A percentile compares a stretch with the other conserved stretches of the same genome.
These are phyloP conservation scores for Aspergillus fructus DNA, from an alignment of 2,329 filamentous ascomycete genomes.

Conservation along the genomic window DNA sequence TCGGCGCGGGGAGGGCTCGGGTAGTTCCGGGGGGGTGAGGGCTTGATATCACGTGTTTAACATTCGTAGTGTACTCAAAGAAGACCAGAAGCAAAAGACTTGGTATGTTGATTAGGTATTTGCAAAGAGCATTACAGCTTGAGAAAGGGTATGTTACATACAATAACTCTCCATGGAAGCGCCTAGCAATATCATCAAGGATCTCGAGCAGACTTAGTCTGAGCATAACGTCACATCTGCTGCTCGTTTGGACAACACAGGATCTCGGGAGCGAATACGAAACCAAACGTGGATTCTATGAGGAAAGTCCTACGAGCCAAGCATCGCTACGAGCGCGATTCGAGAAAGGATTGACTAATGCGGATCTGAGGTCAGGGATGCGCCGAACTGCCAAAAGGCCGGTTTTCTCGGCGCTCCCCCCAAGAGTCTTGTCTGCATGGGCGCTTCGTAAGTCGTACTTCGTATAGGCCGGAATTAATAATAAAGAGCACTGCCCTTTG, in stretches of 20 bases:
- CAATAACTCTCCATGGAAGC: too few species aligned
- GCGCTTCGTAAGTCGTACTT: too few species aligned
- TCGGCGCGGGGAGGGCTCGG: conserved; percentile 5
- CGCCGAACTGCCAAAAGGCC: background rate
- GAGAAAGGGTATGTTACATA: background rate
- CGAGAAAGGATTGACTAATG: background rate
- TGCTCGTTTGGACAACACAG: background rate
- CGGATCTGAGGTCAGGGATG: conserved; percentile 4
- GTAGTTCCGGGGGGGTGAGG: conserved; percentile 6
- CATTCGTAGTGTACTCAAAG: background rate
- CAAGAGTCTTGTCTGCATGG: background rate
- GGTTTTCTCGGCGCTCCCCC: background rate
- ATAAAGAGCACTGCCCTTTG: background rate
- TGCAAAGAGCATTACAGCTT: background rate
- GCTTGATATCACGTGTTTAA: conserved; percentile 6
- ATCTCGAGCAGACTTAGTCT: background rate
- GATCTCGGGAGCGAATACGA: conserved; percentile 11
- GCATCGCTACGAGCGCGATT: background rate
- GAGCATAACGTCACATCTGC: background rate
- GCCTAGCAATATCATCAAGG: background rate
- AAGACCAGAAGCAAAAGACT: background rate
- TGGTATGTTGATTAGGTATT: background rate
- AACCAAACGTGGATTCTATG: background rate
- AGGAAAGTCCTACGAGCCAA: background rate
- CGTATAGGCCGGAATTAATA: too few species aligned